A percentile compares a stretch with the other conserved stretches of the same genome.
phyloP scores from a whole-genome alignment of 495 filamentous ascomycete genomes.

The Podospora bellae-mahoneyi region DNA sequence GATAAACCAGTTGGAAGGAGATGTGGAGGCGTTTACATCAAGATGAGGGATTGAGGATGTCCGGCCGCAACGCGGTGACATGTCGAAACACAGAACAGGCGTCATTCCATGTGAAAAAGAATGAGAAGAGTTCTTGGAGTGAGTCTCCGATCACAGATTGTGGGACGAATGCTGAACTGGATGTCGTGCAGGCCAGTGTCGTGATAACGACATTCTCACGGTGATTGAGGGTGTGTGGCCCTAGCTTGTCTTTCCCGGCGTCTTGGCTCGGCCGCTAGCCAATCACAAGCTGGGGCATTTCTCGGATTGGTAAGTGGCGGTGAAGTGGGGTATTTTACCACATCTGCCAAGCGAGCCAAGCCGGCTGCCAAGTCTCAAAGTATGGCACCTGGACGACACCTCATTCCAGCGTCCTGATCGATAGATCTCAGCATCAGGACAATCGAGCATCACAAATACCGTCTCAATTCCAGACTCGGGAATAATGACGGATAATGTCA shows the following conservation, averaged over 20 bases:
- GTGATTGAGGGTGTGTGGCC: not conserved
- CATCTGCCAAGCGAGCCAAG: conserved; percentile 3
- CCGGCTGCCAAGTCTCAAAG: conserved; percentile 6
- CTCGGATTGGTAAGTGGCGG: conserved; percentile 9
- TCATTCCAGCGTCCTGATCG: not conserved
- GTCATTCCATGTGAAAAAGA: not conserved
- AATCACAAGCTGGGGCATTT: not conserved
- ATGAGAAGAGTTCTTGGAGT: not conserved
- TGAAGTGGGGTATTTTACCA: not conserved
- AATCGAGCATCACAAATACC: too few relatives aligned
- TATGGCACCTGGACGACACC: not conserved
- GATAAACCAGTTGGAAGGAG: not conserved
- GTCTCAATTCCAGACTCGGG: too few relatives aligned
- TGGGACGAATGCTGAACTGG: not conserved
- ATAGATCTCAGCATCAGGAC: not conserved
- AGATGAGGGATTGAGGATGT: not conserved
- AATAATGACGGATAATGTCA: not conserved
- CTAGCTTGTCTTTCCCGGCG: not conserved
- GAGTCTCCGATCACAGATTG: too few relatives aligned
- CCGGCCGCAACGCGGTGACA: not conserved
- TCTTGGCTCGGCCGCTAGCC: not conserved
- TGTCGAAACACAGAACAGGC: not conserved
- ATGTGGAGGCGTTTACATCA: not conserved
- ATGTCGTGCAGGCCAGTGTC: not conserved
- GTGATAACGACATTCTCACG: not conserved